Base-by-base conservation (phyloP, 2,329 filamentous ascomycete species). In the Ploettnerulaceae sp. region DNA sequence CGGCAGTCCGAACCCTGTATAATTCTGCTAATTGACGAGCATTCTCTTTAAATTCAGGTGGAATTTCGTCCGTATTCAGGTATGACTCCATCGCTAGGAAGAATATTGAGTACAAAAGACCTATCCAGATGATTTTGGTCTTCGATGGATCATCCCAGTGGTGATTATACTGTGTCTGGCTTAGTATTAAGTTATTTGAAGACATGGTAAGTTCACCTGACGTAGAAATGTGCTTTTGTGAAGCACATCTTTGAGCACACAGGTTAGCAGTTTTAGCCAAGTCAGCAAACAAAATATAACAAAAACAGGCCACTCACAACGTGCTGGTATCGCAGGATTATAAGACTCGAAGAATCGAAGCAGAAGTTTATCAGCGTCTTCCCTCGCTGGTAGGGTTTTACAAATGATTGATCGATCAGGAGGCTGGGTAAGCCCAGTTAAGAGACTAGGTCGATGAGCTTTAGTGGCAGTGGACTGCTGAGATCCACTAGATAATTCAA, bases 261-360 rank as follows among this genome's bases (percentile, higher is more conserved):
- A 38, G 47, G 31, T 43, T n/a, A n/a, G n/a, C 15, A 37, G 17
- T 22, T 29, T 29, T 5, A 18, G 22, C 15, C 14, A 34, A 14
- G 7, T n/a, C 22, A 12, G 4, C 4, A 31, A 8, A 21, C 12
- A n/a, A n/a, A n/a, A n/a, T n/a, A n/a, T n/a, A n/a, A n/a, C n/a
- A n/a, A n/a, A n/a, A n/a, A n/a, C n/a, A n/a, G n/a, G n/a, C 5
- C 17, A 42, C 48, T 48, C 21, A 53, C 52, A 51, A 32, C 7
- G 59, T 63, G 58, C 61, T 74, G 73, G 70, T 46, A 74, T 69
- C 24, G 74, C 73, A 12, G 75, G 75, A 44, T 69, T 74, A 50
- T 72, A 69, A 0, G 72, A 73, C 34, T 67, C 66, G 55, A 79
- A 79, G 55, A 76, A 79, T 35, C 71, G 66, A 52, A 70, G 69